Evolutionary conservation across 1,139 yeast genomes (phyloP).

Genomic region (Pichia sp.): DNA sequence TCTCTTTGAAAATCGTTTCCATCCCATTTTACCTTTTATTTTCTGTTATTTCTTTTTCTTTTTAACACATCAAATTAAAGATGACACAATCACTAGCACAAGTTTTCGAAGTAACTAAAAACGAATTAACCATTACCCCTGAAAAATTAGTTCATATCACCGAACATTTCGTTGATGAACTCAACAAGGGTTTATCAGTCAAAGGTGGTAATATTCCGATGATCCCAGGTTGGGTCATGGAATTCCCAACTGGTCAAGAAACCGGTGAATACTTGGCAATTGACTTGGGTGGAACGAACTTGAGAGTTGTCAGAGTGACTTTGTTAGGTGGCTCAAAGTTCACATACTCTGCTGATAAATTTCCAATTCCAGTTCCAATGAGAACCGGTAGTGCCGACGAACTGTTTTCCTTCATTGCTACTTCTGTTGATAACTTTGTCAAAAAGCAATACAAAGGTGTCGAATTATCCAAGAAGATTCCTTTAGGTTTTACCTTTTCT

Average conservation of each 20-base stretch:
- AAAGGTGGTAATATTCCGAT: conserved; percentile 84
- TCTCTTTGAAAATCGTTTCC: no score
- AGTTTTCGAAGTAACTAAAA: conserved; percentile 40
- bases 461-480: conserved; percentile 34
- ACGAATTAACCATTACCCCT: conserved; percentile 54
- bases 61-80: not conserved
- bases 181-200: conserved; percentile 70
- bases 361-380: conserved; percentile 61
- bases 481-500: conserved; percentile 92
- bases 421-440: conserved; percentile 57
- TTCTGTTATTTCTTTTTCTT: no score
- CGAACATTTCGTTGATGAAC: conserved; percentile 61
- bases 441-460: conserved; percentile 49
- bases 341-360: conserved; percentile 78
- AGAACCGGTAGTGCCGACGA: conserved; percentile 71
- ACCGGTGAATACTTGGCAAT: conserved; percentile 85
- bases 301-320: conserved; percentile 80
- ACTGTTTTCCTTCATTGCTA: conserved; percentile 82
- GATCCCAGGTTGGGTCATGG: conserved; percentile 97
- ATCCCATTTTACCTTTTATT: no score
- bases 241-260: conserved; percentile 87
- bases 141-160: conserved; percentile 58
- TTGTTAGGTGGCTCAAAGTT: conserved; percentile 73
- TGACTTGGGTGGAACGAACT: conserved; percentile 93
- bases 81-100: conserved; percentile 2